Base-by-base conservation (phyloP, 805 yeast genomes). In the Yarrowia sp. region DNA sequence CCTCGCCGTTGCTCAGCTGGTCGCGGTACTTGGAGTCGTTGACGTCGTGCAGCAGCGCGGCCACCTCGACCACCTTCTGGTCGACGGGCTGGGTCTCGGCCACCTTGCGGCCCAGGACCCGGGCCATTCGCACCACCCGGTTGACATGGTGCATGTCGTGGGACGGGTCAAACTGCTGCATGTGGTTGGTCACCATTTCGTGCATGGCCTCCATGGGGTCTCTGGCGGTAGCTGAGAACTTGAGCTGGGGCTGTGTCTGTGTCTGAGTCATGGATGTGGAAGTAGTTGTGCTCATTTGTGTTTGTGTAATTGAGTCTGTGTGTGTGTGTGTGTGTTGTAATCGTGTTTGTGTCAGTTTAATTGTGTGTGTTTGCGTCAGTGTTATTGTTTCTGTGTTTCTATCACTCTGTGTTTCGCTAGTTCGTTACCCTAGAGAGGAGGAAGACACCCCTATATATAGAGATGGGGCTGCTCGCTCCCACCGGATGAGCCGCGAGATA, bases 31-130 rank as follows among this genome's bases (percentile, higher is more conserved):
- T 75, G 69, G 71, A 71, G 59, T 75, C 77, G 21, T 69, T 58
- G 41, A 73, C 66, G 62, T 75, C 77, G 64, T 75, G 77, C 59
- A 72, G 72, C 33, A 75, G 66, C 1, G 77, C 76, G 1, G 73
- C 75, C 21, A 75, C 67, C 64, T 71, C 72, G 7, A 74, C 76
- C 4, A 74, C 74, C 24, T 64, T 28, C 49, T 40, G 21, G 62
- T 74, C 75, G 5, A 67, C 67, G 9, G 38, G 49, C 14, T 62
- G 64, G 36, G 44, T 41, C 16, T 56, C 49, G 22, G 66, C 61
- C 32, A 63, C 38, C 19, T 51, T 24, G 4, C 61, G 61, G 10
- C 74, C 76, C 14, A 75, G 48, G 24, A 62, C 58, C 43, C 68
- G 38, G 16, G 77, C 77, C 68, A 67, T 66, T 4, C 68, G 59